These are phyloP conservation scores for Endoconidiophora laricicola DNA, from an alignment of 2,329 filamentous ascomycete species.

Conservation along the genomic window DNA sequence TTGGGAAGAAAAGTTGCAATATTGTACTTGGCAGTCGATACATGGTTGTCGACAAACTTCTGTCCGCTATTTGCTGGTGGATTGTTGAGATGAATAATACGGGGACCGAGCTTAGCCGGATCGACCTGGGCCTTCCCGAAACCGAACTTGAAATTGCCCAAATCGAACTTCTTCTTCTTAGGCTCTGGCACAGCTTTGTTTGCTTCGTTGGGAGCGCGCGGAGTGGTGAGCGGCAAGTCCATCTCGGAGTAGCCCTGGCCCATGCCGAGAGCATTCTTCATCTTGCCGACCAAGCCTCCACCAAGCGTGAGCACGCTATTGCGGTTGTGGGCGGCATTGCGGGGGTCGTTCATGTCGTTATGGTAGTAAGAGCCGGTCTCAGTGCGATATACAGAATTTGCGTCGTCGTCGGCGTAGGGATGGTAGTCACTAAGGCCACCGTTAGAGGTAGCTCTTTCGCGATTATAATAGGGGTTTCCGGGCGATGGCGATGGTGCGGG, in stretches of 20 bases:
- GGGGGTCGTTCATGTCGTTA: slow-evolving; percentile 25
- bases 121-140: slow-evolving; percentile 74
- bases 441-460: slow-evolving; percentile 49
- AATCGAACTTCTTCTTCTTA: slow-evolving; percentile 43
- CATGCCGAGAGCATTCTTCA: slow-evolving; percentile 86
- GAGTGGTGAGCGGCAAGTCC: slow-evolving; percentile 86
- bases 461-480: slow-evolving; percentile 29
- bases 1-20: slow-evolving; percentile 83
- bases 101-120: slow-evolving; percentile 76
- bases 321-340: slow-evolving; percentile 49
- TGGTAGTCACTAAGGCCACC: slow-evolving; percentile 78
- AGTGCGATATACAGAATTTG: slow-evolving; percentile 40
- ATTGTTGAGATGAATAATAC: slow-evolving; percentile 93
- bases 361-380: slow-evolving; percentile 76
- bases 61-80: slow-evolving; percentile 75
- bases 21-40: slow-evolving; percentile 97
- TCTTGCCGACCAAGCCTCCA: slow-evolving; percentile 69
- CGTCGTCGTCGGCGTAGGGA: slow-evolving; percentile 73
- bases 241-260: slow-evolving; percentile 86
- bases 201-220: slow-evolving; percentile 21
- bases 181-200: slow-evolving; percentile 20
- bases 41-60: slow-evolving; percentile 91
- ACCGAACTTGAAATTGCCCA: slow-evolving; percentile 78
- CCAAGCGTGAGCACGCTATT: slow-evolving; percentile 82
- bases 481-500: slow-evolving; percentile 6